Base-by-base conservation (phyloP, 257 asterid genomes). In the Nicotiana undulata region DNA sequence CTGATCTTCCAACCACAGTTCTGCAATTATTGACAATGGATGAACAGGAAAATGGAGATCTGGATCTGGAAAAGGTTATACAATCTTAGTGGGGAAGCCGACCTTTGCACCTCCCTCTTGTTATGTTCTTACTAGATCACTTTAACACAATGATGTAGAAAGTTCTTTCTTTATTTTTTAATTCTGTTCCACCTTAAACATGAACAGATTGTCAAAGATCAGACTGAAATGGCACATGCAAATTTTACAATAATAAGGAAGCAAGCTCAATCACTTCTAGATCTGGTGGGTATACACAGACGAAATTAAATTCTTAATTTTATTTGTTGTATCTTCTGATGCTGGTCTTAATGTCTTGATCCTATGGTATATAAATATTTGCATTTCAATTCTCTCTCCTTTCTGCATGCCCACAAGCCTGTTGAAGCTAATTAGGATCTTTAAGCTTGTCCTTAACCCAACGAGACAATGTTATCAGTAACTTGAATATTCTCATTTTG, bases 151-250 rank as follows among this genome's bases (percentile, higher is more conserved):
- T 56, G 55, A 59, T 81, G 46, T 72, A 55, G 58, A 6, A 8
- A 29, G 56, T 16, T 67, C 13, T 11, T 26, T 67, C 82, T 40
- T 82, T 75, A 63, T 61, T 9, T 61, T 76, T 70, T 7, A 61
- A 22, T n/a, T 24, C 52, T 18, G 53, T 81, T 63, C 26, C 34
- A 24, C 75, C 59, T 66, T 31, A 70, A 70, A 44, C 81, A 75
- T 87, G 61, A 77, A 40, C 90, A 96, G 99, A 89, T 92, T 82
- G 94, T 90, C 83, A 92, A 88, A 83, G 98, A 91, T 86, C 98
- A 96, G 86, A 92, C 96, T 82, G 99, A 92, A 83, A 86, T 94
- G 89, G 88, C 92, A 59, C 90, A 80, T 56, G 88, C 92, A 84
- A 94, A 92, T 85, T 94, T 96, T 79, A 87, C 91, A 72, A 90